phyloP scores from a whole-genome alignment of 2,329 filamentous ascomycete species.

The Neocucurbitaria cava region DNA sequence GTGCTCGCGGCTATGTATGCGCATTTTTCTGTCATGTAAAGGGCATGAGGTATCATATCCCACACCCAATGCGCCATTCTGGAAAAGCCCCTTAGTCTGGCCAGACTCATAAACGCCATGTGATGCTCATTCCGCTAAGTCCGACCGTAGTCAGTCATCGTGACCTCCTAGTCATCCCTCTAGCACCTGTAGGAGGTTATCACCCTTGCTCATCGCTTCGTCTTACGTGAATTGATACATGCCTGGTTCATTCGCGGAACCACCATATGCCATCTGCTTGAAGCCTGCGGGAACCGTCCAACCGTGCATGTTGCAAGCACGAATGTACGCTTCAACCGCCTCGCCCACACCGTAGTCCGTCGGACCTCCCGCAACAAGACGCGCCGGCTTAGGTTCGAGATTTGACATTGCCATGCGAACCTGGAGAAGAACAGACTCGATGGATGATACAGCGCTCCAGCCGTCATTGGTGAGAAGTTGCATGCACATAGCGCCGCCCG shows the following conservation, averaged over 20 bases:
- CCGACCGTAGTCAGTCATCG: neutral
- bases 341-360: conserved; percentile 71
- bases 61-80: neutral
- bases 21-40: neutral
- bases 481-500: conserved; percentile 84
- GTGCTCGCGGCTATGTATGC: neutral
- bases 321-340: conserved; percentile 74
- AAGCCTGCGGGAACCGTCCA: conserved; percentile 76
- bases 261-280: conserved; percentile 53
- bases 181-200: neutral
- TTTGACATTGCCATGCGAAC: conserved; percentile 78
- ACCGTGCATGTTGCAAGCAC: conserved; percentile 72
- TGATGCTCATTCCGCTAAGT: neutral
- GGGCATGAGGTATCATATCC: neutral
- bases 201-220: no score
- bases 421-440: conserved; percentile 82
- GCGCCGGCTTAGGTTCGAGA: conserved; percentile 72
- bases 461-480: conserved; percentile 81
- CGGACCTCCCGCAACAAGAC: conserved; percentile 57
- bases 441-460: conserved; percentile 75
- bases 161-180: neutral
- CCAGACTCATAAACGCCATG: neutral
- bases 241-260: conserved; percentile 4
- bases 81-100: neutral
- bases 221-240: no score